phyloP scores from a whole-genome alignment of 2,329 filamentous ascomycete species.

The Neofusicoccum ribis region DNA sequence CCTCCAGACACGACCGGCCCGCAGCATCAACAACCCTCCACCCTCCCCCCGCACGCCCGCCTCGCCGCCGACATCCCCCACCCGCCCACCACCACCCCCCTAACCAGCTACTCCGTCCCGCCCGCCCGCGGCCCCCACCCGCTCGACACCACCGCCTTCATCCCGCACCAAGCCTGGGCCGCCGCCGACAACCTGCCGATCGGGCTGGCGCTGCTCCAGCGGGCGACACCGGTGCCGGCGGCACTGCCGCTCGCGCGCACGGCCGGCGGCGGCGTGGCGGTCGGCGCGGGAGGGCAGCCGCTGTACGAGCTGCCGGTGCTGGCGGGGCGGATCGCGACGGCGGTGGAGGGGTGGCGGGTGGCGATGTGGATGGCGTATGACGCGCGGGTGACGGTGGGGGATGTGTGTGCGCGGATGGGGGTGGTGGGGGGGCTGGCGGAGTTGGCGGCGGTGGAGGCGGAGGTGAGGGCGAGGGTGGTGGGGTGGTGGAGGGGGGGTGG shows the following conservation, averaged over 20 bases:
- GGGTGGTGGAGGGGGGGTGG: not conserved
- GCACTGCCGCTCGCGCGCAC: no score
- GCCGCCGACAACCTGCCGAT: not conserved
- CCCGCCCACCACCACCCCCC: not conserved
- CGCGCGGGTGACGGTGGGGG: not conserved
- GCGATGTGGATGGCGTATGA: conserved; percentile 8
- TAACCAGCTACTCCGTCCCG: not conserved
- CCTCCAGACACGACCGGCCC: no score
- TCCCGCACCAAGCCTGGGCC: not conserved
- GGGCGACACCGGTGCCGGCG: no score
- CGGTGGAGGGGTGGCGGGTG: not conserved
- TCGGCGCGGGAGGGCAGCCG: not conserved
- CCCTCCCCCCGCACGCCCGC: not conserved
- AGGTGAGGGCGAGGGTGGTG: not conserved
- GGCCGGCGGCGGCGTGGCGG: no score
- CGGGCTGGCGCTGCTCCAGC: not conserved
- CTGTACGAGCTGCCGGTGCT: conserved; percentile 6
- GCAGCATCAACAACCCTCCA: no score
- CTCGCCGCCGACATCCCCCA: not conserved
- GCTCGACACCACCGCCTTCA: not conserved
- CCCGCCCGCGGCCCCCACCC: not conserved
- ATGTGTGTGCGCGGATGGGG: not conserved
- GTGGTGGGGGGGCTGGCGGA: not conserved
- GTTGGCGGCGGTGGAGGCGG: not conserved
- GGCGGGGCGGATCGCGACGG: not conserved